A percentile compares a stretch with the other conserved stretches of the same genome.
These are phyloP conservation scores for Lunasporangiospora selenospora DNA, from an alignment of 192 early-diverging fungal species.

Conservation along the genomic window DNA sequence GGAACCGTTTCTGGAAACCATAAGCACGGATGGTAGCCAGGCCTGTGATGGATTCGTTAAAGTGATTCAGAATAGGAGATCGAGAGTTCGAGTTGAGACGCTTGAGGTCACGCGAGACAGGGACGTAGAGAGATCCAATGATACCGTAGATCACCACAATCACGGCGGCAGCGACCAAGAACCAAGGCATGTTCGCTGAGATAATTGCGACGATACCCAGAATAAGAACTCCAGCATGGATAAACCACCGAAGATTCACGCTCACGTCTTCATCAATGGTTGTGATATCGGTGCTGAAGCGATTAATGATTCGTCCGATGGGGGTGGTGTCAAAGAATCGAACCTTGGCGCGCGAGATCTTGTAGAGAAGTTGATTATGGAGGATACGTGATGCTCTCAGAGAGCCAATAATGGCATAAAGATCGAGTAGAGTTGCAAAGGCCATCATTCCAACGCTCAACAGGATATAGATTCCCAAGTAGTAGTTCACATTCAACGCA, in stretches of 20 bases:
- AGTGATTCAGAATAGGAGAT: conserved; percentile 83
- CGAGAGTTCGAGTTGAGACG: conserved; percentile 78
- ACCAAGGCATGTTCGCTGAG: conserved; percentile 68
- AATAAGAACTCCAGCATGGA: conserved; percentile 57
- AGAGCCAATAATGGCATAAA: conserved; percentile 50
- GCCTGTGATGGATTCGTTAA: conserved; percentile 81
- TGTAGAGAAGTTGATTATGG: conserved; percentile 59
- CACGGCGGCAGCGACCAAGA: conserved; percentile 67
- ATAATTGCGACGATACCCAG: conserved; percentile 66
- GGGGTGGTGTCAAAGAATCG: conserved; percentile 92
- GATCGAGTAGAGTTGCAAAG: conserved; percentile 39
- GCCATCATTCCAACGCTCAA: conserved; percentile 52
- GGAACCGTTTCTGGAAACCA: conserved; percentile 70
- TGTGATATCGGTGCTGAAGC: conserved; percentile 88
- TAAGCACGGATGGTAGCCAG: conserved; percentile 87
- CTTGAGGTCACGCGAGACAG: conserved; percentile 88
- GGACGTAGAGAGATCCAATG: conserved; percentile 75
- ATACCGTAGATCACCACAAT: conserved; percentile 60
- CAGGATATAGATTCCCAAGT: conserved; percentile 66
- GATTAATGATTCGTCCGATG: conserved; percentile 78
- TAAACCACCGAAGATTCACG: conserved; percentile 51
- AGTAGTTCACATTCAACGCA: conserved; percentile 57
- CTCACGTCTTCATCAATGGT: conserved; percentile 72
- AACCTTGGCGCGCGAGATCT: conserved; percentile 73
- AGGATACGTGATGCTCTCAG: conserved; percentile 62